Evolutionary conservation across 305 asterid species (phyloP).

Genomic region (Fraxinus platypoda): DNA sequence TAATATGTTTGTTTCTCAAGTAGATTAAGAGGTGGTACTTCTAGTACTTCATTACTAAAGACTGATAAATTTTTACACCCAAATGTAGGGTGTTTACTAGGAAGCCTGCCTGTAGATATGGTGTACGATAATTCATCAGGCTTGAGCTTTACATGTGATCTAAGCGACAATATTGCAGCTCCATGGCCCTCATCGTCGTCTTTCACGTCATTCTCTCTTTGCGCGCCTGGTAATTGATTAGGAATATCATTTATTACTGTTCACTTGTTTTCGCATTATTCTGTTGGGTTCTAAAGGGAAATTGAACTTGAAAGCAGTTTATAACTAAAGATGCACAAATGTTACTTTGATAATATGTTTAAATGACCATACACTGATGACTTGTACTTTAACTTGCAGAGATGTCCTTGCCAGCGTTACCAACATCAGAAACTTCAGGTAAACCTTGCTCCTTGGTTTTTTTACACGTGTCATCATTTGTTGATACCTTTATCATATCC

Average conservation of each 20-base stretch:
- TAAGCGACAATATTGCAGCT: slow-evolving; percentile 89
- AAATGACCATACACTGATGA: slow-evolving; percentile 14
- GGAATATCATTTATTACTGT: background rate
- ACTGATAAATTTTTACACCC: slow-evolving; percentile 15
- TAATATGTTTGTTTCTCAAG: background rate
- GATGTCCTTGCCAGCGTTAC: slow-evolving; percentile 97
- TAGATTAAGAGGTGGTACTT: background rate
- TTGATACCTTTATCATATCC: slow-evolving; percentile 2
- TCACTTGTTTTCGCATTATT: background rate
- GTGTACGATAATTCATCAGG: slow-evolving; percentile 81
- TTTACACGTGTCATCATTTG: background rate
- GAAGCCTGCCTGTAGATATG: slow-evolving; percentile 85
- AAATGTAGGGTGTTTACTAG: slow-evolving; percentile 76
- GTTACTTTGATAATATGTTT: background rate
- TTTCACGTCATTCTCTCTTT: slow-evolving; percentile 73
- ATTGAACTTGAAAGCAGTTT: background rate
- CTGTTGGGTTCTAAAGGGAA: background rate
- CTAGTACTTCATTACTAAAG: background rate
- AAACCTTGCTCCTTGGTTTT: slow-evolving; percentile 42
- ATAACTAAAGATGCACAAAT: background rate
- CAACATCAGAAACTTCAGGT: slow-evolving; percentile 62
- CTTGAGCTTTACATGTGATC: slow-evolving; percentile 85
- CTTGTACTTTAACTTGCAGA: slow-evolving; percentile 48
- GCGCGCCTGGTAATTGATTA: slow-evolving; percentile 82
- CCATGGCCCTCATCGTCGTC: slow-evolving; percentile 97